These are phyloP conservation scores for Periconia sp. DNA, from an alignment of 2,329 filamentous ascomycete genomes.

Conservation along the genomic window DNA sequence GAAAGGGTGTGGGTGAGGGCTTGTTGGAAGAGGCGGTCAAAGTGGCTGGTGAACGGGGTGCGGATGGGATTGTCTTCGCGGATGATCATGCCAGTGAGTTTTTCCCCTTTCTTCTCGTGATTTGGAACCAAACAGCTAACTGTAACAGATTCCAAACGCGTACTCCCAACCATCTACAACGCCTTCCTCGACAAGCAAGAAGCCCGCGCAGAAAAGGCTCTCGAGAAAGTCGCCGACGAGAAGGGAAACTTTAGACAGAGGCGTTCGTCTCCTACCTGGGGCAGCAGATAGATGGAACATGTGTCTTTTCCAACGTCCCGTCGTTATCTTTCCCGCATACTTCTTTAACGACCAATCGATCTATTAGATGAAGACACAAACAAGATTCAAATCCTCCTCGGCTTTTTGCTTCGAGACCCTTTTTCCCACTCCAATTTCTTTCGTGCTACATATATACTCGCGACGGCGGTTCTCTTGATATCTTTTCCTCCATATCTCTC, in stretches of 20 bases:
- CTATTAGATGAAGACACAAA: too few relatives aligned
- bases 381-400: too few relatives aligned
- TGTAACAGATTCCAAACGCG: constrained; percentile 32
- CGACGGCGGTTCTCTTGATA: too few relatives aligned
- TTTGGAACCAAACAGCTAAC: constrained; percentile 13
- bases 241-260: constrained; percentile 44
- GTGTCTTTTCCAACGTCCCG: too few relatives aligned
- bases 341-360: too few relatives aligned
- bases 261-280: constrained; percentile 40
- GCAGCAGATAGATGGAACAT: constrained; percentile 31
- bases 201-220: constrained; percentile 34
- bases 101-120: not conserved
- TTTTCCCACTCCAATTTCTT: too few relatives aligned
- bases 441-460: too few relatives aligned
- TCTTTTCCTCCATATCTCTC: too few relatives aligned
- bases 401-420: too few relatives aligned
- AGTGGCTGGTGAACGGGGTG: constrained; percentile 67
- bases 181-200: constrained; percentile 38
- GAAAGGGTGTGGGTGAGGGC: constrained; percentile 70
- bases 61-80: constrained; percentile 72
- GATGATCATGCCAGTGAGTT: constrained; percentile 73
- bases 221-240: constrained; percentile 42
- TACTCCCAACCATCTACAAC: constrained; percentile 39
- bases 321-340: too few relatives aligned
- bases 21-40: constrained; percentile 73